These are phyloP conservation scores for Eutrema yunnanense DNA, from an alignment of 345 rosid genomes.

Conservation along the genomic window DNA sequence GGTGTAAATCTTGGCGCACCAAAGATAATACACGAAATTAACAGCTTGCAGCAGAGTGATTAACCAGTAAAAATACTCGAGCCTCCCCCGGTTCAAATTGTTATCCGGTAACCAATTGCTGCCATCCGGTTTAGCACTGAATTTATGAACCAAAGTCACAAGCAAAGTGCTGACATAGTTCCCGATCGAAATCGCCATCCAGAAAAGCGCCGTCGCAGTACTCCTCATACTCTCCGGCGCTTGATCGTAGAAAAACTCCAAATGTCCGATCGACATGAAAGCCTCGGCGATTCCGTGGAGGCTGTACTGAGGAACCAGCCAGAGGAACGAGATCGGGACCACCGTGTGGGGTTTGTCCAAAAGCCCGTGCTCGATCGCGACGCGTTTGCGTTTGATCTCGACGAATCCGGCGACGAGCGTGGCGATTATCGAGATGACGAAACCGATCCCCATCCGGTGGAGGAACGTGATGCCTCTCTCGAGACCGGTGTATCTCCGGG, in stretches of 20 bases:
- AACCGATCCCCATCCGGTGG: conserved; percentile 83
- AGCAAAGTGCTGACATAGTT: conserved; percentile 66
- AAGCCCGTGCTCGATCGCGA: conserved; percentile 39
- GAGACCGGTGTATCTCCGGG: conserved; percentile 61
- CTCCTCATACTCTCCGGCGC: conserved; percentile 93
- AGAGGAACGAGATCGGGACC: conserved; percentile 63
- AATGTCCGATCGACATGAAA: conserved; percentile 79
- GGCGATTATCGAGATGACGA: conserved; percentile 61
- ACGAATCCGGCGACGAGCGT: conserved; percentile 74
- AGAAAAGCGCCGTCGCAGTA: conserved; percentile 65
- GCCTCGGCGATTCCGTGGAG: conserved; percentile 90
- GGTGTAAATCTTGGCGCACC: conserved; percentile 64
- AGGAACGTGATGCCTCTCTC: conserved; percentile 76
- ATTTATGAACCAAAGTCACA: conserved; percentile 61
- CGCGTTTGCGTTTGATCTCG: conserved; percentile 54
- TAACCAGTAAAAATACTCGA: conserved; percentile 86
- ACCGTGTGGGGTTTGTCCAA: conserved; percentile 32
- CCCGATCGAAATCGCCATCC: conserved; percentile 66
- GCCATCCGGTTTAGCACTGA: conserved; percentile 54
- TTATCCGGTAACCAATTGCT: conserved; percentile 80
- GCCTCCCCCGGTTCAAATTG: conserved; percentile 62
- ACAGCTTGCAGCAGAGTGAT: conserved; percentile 50
- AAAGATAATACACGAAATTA: conserved; percentile 54
- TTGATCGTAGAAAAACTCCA: conserved; percentile 80
- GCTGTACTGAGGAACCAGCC: conserved; percentile 71